A percentile compares a stretch with the other conserved stretches of the same genome.
Evolutionary conservation across 805 yeast genomes (phyloP).

Genomic region (Wickerhamomyces xylosicus): DNA sequence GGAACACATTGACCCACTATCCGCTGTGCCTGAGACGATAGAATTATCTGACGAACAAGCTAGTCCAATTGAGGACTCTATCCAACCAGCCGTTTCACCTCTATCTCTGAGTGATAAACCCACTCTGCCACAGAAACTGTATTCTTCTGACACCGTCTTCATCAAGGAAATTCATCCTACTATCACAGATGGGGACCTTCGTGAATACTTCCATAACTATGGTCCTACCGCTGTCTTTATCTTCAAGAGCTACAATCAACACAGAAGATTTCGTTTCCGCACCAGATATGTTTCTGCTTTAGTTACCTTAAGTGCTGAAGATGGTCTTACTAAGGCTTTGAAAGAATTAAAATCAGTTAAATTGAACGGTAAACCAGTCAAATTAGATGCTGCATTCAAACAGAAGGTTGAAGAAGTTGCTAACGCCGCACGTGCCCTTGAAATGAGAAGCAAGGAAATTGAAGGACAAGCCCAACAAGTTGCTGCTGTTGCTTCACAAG

Average conservation of each 20-base stretch:
- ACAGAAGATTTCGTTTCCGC: constrained; percentile 17
- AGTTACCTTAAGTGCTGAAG: constrained; percentile 34
- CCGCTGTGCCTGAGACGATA: too few relatives aligned
- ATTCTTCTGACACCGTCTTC: constrained; percentile 36
- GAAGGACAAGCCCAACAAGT: not conserved
- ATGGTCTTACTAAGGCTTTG: constrained; percentile 33
- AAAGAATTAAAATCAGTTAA: constrained; percentile 26
- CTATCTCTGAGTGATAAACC: not conserved
- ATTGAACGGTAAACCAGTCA: constrained; percentile 26
- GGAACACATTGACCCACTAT: too few relatives aligned
- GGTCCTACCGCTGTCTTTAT: constrained; percentile 38
- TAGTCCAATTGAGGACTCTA: too few relatives aligned
- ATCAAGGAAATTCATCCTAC: constrained; percentile 29
- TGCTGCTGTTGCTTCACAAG: not conserved
- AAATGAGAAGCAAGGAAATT: not conserved
- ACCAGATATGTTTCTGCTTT: constrained; percentile 38
- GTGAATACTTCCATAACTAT: constrained; percentile 33
- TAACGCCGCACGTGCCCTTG: constrained; percentile 20
- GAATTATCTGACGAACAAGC: too few relatives aligned
- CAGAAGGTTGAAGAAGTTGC: constrained; percentile 35
- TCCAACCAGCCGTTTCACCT: too few relatives aligned
- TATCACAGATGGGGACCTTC: constrained; percentile 33
- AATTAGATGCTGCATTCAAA: constrained; percentile 29
- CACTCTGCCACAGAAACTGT: constrained; percentile 3
- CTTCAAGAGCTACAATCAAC: constrained; percentile 27